A percentile compares a stretch with the other conserved stretches of the same genome.
Conservation (phyloP, 2,329 filamentous ascomycete genomes). For the Aspergillus sp. region DNA sequence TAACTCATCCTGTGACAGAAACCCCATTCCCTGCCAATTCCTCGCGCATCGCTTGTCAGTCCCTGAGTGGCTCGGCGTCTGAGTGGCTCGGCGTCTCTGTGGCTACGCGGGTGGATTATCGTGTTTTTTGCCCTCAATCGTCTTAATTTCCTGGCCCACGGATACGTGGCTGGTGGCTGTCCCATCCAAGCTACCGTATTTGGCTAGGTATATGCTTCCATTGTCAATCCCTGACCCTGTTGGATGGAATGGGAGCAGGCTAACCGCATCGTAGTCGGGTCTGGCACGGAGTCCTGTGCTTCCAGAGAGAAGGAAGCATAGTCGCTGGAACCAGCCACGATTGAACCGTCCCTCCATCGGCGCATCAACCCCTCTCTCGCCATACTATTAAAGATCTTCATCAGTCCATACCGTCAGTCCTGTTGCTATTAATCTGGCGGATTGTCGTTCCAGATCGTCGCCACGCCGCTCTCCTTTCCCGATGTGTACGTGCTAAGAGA, state of each 20-base stretch:
- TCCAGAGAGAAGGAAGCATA: too few relatives aligned
- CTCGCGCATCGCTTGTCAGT: neutral
- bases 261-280: neutral
- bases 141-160: neutral
- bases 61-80: neutral
- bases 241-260: neutral
- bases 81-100: neutral
- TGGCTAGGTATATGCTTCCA: neutral
- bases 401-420: neutral
- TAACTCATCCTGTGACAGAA: neutral
- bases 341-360: neutral
- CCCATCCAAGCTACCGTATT: too few relatives aligned
- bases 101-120: neutral
- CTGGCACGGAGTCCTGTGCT: neutral
- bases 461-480: conserved; percentile 14
- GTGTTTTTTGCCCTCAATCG: neutral
- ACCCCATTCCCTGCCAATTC: neutral
- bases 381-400: neutral
- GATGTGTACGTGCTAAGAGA: conserved; percentile 20
- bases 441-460: conserved; percentile 11
- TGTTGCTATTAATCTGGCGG: conserved; percentile 1
- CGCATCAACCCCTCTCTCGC: neutral
- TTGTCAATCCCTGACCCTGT: neutral
- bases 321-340: neutral
- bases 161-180: conserved; percentile 6